Conservation (phyloP, 2,329 filamentous ascomycete species). For the Bisporella sp. region DNA sequence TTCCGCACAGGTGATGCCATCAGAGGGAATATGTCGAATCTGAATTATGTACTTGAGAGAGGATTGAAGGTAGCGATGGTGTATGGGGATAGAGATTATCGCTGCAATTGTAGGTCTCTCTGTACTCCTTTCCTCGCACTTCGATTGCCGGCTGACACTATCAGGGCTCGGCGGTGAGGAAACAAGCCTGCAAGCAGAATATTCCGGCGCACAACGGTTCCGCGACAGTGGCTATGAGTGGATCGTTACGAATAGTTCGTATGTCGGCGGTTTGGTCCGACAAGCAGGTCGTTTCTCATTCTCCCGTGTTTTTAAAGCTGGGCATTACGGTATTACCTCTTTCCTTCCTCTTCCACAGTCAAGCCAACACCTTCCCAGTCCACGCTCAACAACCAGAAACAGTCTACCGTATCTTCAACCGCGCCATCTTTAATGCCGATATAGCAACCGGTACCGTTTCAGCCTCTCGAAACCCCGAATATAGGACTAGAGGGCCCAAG, state of each 20-base stretch:
- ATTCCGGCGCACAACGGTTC: not conserved
- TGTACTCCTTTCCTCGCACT: not conserved
- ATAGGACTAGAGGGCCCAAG: not conserved
- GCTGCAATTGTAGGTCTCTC: not conserved
- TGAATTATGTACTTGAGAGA: not conserved
- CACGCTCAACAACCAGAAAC: not conserved
- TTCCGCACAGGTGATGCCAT: not conserved
- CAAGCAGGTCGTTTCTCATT: not conserved
- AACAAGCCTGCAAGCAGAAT: not conserved
- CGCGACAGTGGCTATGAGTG: not conserved
- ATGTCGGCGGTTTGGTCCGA: not conserved
- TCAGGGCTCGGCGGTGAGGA: not conserved
- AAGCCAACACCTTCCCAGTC: not conserved
- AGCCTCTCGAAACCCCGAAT: not conserved
- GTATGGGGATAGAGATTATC: not conserved
- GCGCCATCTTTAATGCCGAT: not conserved
- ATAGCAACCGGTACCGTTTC: not conserved
- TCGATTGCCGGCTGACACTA: not conserved
- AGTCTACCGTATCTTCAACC: not conserved
- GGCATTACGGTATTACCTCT: not conserved
- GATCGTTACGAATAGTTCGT: not conserved
- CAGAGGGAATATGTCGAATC: not conserved
- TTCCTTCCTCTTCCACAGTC: not conserved
- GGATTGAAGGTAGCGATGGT: not conserved
- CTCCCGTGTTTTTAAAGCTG: not conserved